These are phyloP conservation scores for Heterobasidion occidentale DNA, from an alignment of 1,284 basidiomycete species.

Conservation along the genomic window DNA sequence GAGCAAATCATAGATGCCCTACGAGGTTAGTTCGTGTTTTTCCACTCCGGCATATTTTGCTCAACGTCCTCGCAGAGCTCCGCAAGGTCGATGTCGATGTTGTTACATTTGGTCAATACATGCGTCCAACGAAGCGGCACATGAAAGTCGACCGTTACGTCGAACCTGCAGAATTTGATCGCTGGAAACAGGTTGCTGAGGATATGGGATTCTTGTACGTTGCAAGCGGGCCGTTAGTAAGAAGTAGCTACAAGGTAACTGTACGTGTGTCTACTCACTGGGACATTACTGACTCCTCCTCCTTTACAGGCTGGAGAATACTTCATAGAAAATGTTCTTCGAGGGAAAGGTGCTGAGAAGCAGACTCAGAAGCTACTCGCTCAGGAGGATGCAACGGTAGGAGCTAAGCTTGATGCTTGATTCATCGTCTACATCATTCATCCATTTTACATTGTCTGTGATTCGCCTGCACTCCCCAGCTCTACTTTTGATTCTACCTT, in stretches of 20 bases:
- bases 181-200: conserved; percentile 88
- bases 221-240: conserved; percentile 91
- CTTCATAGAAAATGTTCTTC: conserved; percentile 86
- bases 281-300: background rate
- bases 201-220: conserved; percentile 96
- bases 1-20: conserved; percentile 83
- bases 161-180: conserved; percentile 86
- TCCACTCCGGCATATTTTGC: background rate
- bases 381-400: conserved; percentile 10
- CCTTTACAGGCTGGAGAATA: conserved; percentile 75
- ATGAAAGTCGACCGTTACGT: conserved; percentile 99
- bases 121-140: conserved; percentile 97
- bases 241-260: conserved; percentile 92
- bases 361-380: conserved; percentile 27
- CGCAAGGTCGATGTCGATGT: conserved; percentile 90
- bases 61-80: conserved; percentile 49
- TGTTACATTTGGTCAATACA: conserved; percentile 99
- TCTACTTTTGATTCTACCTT: background rate
- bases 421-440: too few relatives aligned
- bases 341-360: conserved; percentile 44
- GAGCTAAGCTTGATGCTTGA: background rate
- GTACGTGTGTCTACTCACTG: conserved; percentile 1
- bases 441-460: too few relatives aligned
- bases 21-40: conserved; percentile 44
- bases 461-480: too few relatives aligned